Conservation (phyloP, 371 early-diverging fungal genomes). For the Thermomucor indicae-seudaticae region DNA sequence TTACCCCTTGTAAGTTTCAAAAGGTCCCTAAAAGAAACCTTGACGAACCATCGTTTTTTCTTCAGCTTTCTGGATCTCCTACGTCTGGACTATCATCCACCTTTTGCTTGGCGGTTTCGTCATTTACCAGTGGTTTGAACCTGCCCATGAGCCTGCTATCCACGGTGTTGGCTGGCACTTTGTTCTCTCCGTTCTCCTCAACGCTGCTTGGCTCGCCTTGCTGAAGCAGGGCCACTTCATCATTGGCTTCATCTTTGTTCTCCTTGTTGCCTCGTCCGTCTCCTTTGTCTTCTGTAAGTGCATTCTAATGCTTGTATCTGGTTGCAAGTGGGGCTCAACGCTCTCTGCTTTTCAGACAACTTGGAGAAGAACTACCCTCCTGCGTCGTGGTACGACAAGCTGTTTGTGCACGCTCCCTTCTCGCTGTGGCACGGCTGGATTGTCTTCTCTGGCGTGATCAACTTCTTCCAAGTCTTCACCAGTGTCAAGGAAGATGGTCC, state of each 20-base stretch:
- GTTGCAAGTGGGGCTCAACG: too few species aligned
- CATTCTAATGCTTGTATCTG: too few species aligned
- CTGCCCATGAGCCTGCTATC: constrained; percentile 56
- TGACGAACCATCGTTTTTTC: background rate
- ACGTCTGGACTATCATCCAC: constrained; percentile 64
- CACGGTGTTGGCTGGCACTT: constrained; percentile 69
- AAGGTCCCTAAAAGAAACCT: background rate
- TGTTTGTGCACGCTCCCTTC: constrained; percentile 72
- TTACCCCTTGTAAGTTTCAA: constrained; percentile 44
- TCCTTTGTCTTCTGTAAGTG: constrained; percentile 47
- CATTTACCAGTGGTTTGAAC: constrained; percentile 59
- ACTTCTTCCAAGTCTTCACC: constrained; percentile 59
- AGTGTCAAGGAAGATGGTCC: constrained; percentile 40
- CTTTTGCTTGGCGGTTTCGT: constrained; percentile 63
- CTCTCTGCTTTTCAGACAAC: constrained; percentile 38
- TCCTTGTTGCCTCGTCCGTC: constrained; percentile 44
- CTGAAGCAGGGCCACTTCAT: constrained; percentile 34
- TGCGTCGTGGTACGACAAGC: constrained; percentile 37
- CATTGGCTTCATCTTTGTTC: constrained; percentile 44
- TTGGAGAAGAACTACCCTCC: constrained; percentile 45
- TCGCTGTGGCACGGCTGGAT: constrained; percentile 74
- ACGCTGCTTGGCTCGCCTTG: constrained; percentile 49
- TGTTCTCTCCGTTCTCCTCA: constrained; percentile 54
- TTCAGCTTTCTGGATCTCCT: constrained; percentile 44
- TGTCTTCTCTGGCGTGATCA: constrained; percentile 56